These are phyloP conservation scores for Eimeria zaria DNA, from an alignment of 169 alveolate genomes.

Conservation along the genomic window DNA sequence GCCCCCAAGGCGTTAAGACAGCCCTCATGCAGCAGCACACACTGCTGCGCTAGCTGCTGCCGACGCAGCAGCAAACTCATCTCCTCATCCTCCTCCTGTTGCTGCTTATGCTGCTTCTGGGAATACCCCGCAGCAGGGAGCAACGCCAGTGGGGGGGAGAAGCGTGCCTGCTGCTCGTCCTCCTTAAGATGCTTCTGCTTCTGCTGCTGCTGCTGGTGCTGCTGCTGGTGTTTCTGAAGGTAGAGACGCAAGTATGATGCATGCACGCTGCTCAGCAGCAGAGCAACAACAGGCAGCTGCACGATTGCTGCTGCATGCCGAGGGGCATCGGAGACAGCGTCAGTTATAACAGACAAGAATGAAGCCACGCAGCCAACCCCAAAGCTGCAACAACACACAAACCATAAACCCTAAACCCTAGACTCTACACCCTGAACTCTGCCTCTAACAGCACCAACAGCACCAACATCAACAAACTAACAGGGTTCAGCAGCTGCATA, in stretches of 20 bases:
- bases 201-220: not conserved
- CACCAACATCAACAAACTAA: not conserved
- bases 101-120: not conserved
- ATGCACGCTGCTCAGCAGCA: constrained; percentile 69
- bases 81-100: not conserved
- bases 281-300: constrained; percentile 68
- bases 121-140: not conserved
- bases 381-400: constrained; percentile 36
- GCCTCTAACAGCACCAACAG: not conserved
- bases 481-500: not conserved
- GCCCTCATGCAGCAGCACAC: constrained; percentile 74
- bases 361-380: constrained; percentile 79
- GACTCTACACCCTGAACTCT: not conserved
- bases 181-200: not conserved
- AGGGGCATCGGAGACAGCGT: constrained; percentile 73
- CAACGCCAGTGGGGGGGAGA: too few species aligned
- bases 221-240: constrained; percentile 21
- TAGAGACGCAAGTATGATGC: constrained; percentile 59
- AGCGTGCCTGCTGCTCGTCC: not conserved
- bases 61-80: constrained; percentile 33
- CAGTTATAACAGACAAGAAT: constrained; percentile 57
- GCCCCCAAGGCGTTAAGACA: constrained; percentile 67
- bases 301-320: constrained; percentile 38
- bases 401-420: not conserved
- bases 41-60: constrained; percentile 71